phyloP scores from a whole-genome alignment of 1,284 basidiomycete genomes.

The Moesziomyces sp. region DNA sequence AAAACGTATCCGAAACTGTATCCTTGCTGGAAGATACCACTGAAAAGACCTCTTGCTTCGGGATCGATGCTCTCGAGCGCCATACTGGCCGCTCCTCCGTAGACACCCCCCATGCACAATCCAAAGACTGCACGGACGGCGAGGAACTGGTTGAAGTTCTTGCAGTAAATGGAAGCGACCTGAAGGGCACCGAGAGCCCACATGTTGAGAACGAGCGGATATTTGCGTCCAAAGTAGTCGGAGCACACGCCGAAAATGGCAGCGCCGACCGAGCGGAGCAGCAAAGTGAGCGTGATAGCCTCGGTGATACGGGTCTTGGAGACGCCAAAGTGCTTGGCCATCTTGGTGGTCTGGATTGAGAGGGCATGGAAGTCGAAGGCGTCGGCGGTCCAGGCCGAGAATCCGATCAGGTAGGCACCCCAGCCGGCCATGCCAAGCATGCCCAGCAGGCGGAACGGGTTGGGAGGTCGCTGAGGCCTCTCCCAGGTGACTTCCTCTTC shows the following conservation, averaged over 20 bases:
- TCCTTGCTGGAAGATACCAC: slow-evolving; percentile 55
- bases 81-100: slow-evolving; percentile 33
- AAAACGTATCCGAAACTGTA: slow-evolving; percentile 55
- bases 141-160: slow-evolving; percentile 45
- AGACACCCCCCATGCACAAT: slow-evolving; percentile 52
- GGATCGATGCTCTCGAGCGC: slow-evolving; percentile 48
- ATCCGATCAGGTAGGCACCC: slow-evolving; percentile 49
- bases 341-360: slow-evolving; percentile 48
- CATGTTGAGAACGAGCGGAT: slow-evolving; percentile 55
- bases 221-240: slow-evolving; percentile 71
- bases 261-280: slow-evolving; percentile 52
- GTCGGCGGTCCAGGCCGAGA: slow-evolving; percentile 46
- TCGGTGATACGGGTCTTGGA: slow-evolving; percentile 47
- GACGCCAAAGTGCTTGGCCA: slow-evolving; percentile 44
- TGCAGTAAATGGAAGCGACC: slow-evolving; percentile 44
- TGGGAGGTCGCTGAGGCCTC: slow-evolving; percentile 26
- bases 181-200: slow-evolving; percentile 46
- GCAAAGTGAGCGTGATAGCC: slow-evolving; percentile 51
- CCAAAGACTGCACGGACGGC: slow-evolving; percentile 56
- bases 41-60: slow-evolving; percentile 50
- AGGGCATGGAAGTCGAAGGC: slow-evolving; percentile 54
- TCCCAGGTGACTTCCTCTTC: slow-evolving; percentile 37
- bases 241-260: slow-evolving; percentile 48
- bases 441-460: slow-evolving; percentile 37
- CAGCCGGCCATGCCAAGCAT: slow-evolving; percentile 35